Conservation (phyloP, 2,329 filamentous ascomycete genomes). For the Monosporascus sp. region DNA sequence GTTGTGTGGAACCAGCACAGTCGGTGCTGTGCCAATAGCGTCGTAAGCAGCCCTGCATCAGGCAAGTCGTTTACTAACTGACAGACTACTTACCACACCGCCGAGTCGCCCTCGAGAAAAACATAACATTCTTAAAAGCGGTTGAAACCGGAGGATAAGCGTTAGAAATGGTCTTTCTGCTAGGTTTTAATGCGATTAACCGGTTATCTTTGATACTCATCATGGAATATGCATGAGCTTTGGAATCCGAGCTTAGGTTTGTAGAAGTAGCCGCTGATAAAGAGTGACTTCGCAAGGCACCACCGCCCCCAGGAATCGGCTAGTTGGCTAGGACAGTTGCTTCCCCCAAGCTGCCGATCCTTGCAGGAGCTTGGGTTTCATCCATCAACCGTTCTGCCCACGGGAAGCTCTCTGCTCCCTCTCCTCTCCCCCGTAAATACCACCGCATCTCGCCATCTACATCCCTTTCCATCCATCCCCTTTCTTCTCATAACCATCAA, state of each 20-base stretch:
- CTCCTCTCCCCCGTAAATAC: conserved; percentile 5
- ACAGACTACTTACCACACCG: no score
- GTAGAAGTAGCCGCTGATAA: neutral
- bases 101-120: no score
- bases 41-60: neutral
- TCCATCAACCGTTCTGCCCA: neutral
- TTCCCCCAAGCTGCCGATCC: conserved; percentile 1
- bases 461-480: conserved; percentile 1
- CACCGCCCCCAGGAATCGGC: neutral
- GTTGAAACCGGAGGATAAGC: neutral
- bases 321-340: conserved; percentile 5
- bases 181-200: neutral
- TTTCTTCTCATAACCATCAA: conserved; percentile 5
- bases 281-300: conserved; percentile 4
- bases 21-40: neutral
- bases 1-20: neutral
- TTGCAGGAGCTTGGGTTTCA: neutral
- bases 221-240: neutral
- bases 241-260: neutral
- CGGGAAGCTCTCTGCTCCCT: neutral
- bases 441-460: conserved; percentile 3
- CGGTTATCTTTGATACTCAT: neutral
- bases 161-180: no score
- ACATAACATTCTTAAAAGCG: neutral
- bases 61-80: conserved; percentile 2